Percentiles rank a stretch among this genome's conserved stretches.
phyloP scores from a whole-genome alignment of 768 basidiomycete species.

The Russula sp. region DNA sequence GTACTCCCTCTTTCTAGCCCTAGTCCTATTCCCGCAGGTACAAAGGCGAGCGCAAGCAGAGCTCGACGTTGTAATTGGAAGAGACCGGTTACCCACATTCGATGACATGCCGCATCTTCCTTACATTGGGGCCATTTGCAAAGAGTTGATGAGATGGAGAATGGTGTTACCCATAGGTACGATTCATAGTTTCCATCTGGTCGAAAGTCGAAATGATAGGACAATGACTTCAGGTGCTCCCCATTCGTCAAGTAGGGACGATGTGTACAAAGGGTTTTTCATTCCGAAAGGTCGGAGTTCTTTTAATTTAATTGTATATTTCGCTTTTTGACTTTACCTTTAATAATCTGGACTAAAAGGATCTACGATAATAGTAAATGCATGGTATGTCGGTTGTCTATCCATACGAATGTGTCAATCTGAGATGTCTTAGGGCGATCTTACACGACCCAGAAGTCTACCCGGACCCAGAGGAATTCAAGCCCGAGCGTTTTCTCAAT shows the following conservation, averaged over 20 bases:
- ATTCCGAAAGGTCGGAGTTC: conserved; percentile 32
- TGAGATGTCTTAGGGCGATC: conserved; percentile 14
- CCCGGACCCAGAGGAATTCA: conserved; percentile 25
- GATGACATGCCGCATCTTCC: conserved; percentile 33
- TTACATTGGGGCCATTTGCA: conserved; percentile 31
- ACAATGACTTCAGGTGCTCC: conserved; percentile 21
- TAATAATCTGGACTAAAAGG: not conserved
- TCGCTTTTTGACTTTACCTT: not conserved
- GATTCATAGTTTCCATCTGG: not conserved
- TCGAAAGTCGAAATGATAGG: not conserved
- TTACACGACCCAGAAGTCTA: conserved; percentile 16
- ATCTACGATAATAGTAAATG: conserved; percentile 30
- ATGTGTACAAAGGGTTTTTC: conserved; percentile 33
- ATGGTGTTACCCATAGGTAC: conserved; percentile 14
- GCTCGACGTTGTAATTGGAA: conserved; percentile 33
- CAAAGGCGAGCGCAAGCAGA: conserved; percentile 32
- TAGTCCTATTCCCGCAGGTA: conserved; percentile 13
- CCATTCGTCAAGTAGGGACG: conserved; percentile 32
- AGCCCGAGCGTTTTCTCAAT: conserved; percentile 24
- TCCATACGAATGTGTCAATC: not conserved
- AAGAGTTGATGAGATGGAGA: conserved; percentile 34
- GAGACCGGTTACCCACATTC: conserved; percentile 34
- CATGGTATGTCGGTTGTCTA: conserved; percentile 28
- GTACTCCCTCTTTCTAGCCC: conserved; percentile 14
- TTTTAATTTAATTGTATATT: no score